phyloP scores from a whole-genome alignment of 345 rosid genomes.

The Diplotaxis tenuifolia region DNA sequence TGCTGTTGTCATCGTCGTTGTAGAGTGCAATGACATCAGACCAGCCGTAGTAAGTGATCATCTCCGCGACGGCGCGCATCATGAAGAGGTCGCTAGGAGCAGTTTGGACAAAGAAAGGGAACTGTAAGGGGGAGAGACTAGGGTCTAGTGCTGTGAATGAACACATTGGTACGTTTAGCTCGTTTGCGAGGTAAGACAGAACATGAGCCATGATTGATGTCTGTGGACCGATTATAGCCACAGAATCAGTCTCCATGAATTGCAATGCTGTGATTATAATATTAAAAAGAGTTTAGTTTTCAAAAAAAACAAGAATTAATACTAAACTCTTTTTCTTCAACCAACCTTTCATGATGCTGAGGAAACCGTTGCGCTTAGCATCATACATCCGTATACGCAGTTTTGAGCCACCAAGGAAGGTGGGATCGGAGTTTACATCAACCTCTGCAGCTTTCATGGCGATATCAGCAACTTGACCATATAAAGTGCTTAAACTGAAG shows the following conservation, averaged over 20 bases:
- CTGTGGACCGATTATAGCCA: slow-evolving; percentile 92
- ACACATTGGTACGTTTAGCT: slow-evolving; percentile 74
- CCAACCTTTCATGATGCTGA: slow-evolving; percentile 69
- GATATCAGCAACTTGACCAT: slow-evolving; percentile 56
- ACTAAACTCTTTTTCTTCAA: background rate
- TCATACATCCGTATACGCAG: slow-evolving; percentile 50
- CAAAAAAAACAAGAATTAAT: slow-evolving; percentile 16
- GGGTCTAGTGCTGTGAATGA: slow-evolving; percentile 90
- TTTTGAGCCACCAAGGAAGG: slow-evolving; percentile 58
- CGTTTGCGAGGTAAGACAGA: slow-evolving; percentile 74
- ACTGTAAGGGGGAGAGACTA: slow-evolving; percentile 72
- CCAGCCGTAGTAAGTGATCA: slow-evolving; percentile 68
- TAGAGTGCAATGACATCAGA: slow-evolving; percentile 60
- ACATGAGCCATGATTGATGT: slow-evolving; percentile 72
- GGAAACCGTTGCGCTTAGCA: slow-evolving; percentile 65
- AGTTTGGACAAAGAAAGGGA: slow-evolving; percentile 87
- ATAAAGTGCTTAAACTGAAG: slow-evolving; percentile 45
- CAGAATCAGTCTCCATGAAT: slow-evolving; percentile 86
- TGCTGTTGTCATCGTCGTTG: slow-evolving; percentile 73
- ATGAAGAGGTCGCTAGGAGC: slow-evolving; percentile 80
- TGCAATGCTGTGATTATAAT: slow-evolving; percentile 53
- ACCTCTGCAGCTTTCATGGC: slow-evolving; percentile 72
- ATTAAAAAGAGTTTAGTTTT: background rate
- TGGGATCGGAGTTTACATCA: slow-evolving; percentile 69
- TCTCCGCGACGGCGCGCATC: slow-evolving; percentile 84